Percentiles rank a stretch among this genome's conserved stretches.
These are phyloP conservation scores for Aegilops bicornis DNA, from an alignment of 176 grass and related monocot genomes.

Conservation along the genomic window DNA sequence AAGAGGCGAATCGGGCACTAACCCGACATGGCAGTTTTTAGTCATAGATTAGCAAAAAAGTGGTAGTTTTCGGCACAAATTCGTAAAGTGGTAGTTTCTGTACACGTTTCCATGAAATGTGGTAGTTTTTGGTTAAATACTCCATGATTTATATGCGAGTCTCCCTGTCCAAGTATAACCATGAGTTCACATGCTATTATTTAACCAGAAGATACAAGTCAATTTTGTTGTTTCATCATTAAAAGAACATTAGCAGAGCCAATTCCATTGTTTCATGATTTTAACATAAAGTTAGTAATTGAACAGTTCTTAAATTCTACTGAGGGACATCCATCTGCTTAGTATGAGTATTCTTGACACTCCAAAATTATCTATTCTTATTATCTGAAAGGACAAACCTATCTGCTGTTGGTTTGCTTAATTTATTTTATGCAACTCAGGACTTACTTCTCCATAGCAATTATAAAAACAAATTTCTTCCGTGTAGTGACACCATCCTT, in stretches of 20 bases:
- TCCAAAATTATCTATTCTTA: not conserved
- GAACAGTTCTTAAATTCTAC: constrained; percentile 5
- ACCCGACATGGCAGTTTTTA: no score
- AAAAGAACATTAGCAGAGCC: not conserved
- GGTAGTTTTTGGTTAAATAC: no score
- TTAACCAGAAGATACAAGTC: not conserved
- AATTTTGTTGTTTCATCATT: constrained; percentile 6
- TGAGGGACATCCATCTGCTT: constrained; percentile 1
- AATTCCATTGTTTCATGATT: not conserved
- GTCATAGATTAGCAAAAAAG: no score
- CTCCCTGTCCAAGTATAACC: not conserved
- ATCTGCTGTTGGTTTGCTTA: constrained; percentile 8
- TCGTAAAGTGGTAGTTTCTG: no score
- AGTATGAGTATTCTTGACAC: constrained; percentile 8
- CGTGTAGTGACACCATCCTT: not conserved
- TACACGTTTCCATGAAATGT: no score
- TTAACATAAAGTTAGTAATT: not conserved
- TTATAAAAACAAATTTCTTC: not conserved
- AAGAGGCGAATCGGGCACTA: no score
- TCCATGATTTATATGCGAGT: not conserved
- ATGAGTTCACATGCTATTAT: not conserved
- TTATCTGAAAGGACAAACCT: not conserved
- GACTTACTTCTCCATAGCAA: not conserved
- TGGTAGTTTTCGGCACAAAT: no score
- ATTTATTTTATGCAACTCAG: constrained; percentile 6